phyloP scores from a whole-genome alignment of 2,329 filamentous ascomycete genomes.

The Xylariales sp. region DNA sequence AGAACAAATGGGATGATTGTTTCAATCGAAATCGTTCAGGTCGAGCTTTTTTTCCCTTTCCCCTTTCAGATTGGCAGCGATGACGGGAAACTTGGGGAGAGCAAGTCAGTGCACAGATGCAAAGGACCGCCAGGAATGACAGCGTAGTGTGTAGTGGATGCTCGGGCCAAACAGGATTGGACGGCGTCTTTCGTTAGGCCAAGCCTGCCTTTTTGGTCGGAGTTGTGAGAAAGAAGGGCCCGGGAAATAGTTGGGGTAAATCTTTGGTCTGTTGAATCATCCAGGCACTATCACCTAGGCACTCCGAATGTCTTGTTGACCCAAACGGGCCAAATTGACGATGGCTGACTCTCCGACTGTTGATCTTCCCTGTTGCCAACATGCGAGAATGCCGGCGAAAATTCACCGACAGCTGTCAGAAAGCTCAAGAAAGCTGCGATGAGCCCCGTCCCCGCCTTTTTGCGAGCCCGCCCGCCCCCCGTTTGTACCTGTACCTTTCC shows the following conservation, averaged over 20 bases:
- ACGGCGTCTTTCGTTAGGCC: no score
- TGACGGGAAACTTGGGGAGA: constrained; percentile 5
- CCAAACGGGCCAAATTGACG: constrained; percentile 13
- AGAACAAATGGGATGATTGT: constrained; percentile 1
- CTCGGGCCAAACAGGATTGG: no score
- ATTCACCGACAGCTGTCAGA: no score
- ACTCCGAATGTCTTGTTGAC: constrained; percentile 15
- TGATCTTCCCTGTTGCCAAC: constrained; percentile 5
- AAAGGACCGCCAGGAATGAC: constrained; percentile 7
- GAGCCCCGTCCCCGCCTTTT: constrained; percentile 6
- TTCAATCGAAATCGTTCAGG: constrained; percentile 5
- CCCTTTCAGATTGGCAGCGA: constrained; percentile 3
- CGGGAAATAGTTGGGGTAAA: constrained; percentile 29
- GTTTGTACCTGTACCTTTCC: constrained; percentile 4
- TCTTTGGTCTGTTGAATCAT: constrained; percentile 23
- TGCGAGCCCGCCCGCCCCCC: no score
- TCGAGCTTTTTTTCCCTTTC: constrained; percentile 9
- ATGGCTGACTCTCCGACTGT: constrained; percentile 1
- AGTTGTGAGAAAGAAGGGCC: constrained; percentile 10
- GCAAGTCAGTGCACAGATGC: constrained; percentile 8
- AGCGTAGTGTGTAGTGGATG: neutral
- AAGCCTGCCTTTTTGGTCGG: neutral
- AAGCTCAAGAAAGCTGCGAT: no score
- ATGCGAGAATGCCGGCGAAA: no score
- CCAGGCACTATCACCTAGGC: constrained; percentile 8